phyloP scores from a whole-genome alignment of 2,329 filamentous ascomycete genomes.

The Xylaria sp. region DNA sequence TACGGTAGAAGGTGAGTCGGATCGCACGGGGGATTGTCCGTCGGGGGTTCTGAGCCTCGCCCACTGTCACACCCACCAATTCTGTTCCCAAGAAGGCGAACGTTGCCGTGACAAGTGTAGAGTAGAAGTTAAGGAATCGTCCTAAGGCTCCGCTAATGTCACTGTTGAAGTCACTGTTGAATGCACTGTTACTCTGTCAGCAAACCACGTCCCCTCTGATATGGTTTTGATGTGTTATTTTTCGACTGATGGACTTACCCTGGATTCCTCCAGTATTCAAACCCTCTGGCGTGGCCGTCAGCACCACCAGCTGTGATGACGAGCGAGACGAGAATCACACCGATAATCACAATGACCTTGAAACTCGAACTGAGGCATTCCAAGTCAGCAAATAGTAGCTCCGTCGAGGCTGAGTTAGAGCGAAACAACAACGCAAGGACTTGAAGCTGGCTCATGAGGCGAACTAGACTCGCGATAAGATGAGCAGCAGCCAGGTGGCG shows the following conservation, averaged over 20 bases:
- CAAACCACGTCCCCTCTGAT: not conserved
- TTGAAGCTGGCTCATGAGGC: not conserved
- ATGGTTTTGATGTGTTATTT: no score
- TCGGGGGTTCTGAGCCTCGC: conserved; percentile 79
- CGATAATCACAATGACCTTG: conserved; percentile 71
- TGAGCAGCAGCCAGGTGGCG: not conserved
- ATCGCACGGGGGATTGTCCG: conserved; percentile 78
- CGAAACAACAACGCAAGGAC: no score
- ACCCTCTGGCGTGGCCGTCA: conserved; percentile 65
- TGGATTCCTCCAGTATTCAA: conserved; percentile 69
- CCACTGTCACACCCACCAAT: conserved; percentile 77
- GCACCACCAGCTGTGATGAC: conserved; percentile 70
- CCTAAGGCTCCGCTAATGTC: conserved; percentile 55
- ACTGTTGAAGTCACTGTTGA: conserved; percentile 55
- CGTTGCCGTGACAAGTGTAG: conserved; percentile 74
- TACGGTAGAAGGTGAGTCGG: conserved; percentile 81
- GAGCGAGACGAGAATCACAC: conserved; percentile 68
- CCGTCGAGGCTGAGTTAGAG: no score
- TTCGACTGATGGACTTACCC: conserved; percentile 48
- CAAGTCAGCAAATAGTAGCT: no score
- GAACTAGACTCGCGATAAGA: not conserved
- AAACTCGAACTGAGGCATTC: conserved; percentile 54
- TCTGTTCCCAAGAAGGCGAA: conserved; percentile 82
- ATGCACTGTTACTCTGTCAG: conserved; percentile 46
- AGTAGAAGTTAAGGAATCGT: conserved; percentile 69